Conservation (phyloP, 345 rosid species). For the Nasturtium officinale region DNA sequence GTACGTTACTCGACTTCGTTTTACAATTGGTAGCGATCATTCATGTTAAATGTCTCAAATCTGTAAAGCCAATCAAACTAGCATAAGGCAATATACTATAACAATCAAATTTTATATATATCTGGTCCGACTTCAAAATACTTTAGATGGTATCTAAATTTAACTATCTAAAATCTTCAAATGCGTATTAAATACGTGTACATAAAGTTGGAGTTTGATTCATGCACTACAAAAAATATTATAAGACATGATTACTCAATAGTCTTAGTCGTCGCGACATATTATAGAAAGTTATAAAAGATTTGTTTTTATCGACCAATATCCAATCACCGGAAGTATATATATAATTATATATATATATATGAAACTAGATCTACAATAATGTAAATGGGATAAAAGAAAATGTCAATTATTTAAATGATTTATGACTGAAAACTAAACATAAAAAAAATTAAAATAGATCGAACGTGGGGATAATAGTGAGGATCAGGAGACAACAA, state of each 20-base stretch:
- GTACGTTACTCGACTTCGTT: background rate
- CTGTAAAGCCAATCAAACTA: background rate
- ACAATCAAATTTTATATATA: background rate
- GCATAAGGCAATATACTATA: background rate
- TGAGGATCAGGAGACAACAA: conserved; percentile 39
- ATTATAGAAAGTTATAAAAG: conserved; percentile 4
- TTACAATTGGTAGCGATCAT: background rate
- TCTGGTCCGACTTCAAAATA: conserved; percentile 10
- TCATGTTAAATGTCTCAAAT: conserved; percentile 15
- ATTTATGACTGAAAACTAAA: background rate
- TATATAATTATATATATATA: background rate
- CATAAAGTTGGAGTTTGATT: conserved; percentile 4
- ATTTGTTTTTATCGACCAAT: conserved; percentile 17
- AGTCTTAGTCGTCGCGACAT: conserved; percentile 16
- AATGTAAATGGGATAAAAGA: background rate
- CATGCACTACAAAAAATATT: conserved; percentile 10
- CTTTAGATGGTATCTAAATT: too few relatives aligned
- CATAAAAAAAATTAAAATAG: background rate
- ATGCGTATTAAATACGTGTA: background rate
- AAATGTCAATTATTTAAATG: background rate
- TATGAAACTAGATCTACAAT: background rate
- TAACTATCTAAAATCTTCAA: too few relatives aligned
- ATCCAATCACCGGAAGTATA: background rate
- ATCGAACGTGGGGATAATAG: conserved; percentile 35
- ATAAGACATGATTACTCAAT: conserved; percentile 4